Base-by-base conservation (phyloP, 2,329 filamentous ascomycete species). In the Zymoseptoria tritici region DNA sequence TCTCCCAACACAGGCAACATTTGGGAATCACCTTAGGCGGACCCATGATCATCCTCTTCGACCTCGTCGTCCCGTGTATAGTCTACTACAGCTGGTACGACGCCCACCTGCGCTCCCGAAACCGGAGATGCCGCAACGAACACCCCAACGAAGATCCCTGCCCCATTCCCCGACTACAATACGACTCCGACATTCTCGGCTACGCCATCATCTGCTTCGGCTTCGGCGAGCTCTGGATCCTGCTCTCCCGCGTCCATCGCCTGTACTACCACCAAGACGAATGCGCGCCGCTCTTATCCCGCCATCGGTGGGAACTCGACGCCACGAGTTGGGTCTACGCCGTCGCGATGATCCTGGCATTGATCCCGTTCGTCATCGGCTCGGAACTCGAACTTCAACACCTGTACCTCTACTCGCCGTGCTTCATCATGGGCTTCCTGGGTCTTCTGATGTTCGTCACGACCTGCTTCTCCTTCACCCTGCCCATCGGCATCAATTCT, bases 401-500 rank as follows among this genome's bases (percentile, higher is more conserved):
- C 20, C 64, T 72, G 5, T 72, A 72, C 57, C 64, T 72, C 9
- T 70, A 71, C 55, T 61, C 65, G n/a, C 70, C 70, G 5, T 60
- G 62, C 55, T 71, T 70, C 61, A 65, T 72, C 56, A 70, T 72
- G 67, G 64, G 62, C 0, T 72, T 72, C 50, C 63, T 72, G 13
- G 66, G 67, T 13, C 52, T 66, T 19, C 52, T 71, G 9, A 71
- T 71, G 69, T 56, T 68, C 19, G 64, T 71, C 26, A 70, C 68
- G 4, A 67, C 68, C 11, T 58, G 67, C 20, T 49, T 66, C n/a
- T 69, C 70, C 1, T 67, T 72, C 67, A 68, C 64, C 13, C 57
- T 70, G n/a, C 70, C 70, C 0, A 66, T 71, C 57, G 68, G 68
- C 26, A 70, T 72, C 60, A 72, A 72, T 55, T 72, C 70, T 16